These are phyloP conservation scores for Drosera capensis DNA, from an alignment of 148 eudicot species.

Conservation along the genomic window DNA sequence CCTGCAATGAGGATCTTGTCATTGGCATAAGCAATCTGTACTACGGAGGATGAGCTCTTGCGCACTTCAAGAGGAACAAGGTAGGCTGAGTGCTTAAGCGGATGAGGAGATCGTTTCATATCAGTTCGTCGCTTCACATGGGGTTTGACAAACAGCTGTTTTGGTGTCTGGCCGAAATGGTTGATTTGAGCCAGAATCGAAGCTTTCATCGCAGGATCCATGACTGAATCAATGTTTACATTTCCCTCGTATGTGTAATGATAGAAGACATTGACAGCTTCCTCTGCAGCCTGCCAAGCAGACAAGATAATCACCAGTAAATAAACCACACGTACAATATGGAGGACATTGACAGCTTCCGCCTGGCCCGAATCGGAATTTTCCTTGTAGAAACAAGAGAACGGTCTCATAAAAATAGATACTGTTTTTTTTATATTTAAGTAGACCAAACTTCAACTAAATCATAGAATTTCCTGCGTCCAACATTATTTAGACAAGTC, in stretches of 20 bases:
- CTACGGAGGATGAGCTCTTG: conserved; percentile 50
- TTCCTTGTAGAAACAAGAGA: no score
- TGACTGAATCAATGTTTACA: conserved; percentile 82
- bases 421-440: no score
- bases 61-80: conserved; percentile 57
- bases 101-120: conserved; percentile 50
- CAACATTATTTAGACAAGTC: no score
- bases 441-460: no score
- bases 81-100: conserved; percentile 45
- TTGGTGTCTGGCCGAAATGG: conserved; percentile 98
- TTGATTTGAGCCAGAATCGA: conserved; percentile 94
- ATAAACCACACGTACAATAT: no score
- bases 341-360: no score
- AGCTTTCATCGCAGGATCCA: conserved; percentile 95
- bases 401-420: no score
- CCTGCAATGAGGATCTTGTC: conserved; percentile 71
- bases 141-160: conserved; percentile 74
- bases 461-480: no score
- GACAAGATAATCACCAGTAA: conserved; percentile 4
- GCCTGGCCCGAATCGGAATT: no score
- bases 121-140: conserved; percentile 66
- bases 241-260: conserved; percentile 94
- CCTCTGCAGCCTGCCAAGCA: conserved; percentile 80
- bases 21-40: conserved; percentile 47
- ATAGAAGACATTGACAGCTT: conserved; percentile 93